Percentiles rank a stretch among this genome's conserved stretches.
Evolutionary conservation across 345 rosid species (phyloP).

Genomic region (Microcos paniculata): DNA sequence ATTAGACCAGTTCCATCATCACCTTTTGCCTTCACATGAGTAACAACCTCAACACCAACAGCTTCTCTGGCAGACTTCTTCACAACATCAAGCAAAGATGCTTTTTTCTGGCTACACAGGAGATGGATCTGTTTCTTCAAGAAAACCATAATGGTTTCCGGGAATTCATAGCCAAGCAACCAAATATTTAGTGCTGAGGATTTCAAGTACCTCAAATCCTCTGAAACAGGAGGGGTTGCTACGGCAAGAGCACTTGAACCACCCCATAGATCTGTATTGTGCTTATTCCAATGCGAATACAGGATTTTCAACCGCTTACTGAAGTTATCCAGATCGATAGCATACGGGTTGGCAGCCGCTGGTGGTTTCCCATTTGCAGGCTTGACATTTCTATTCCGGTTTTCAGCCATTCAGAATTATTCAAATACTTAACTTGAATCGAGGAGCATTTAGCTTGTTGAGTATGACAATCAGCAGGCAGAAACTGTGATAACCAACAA

Average conservation of each 20-base stretch:
- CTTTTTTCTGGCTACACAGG: slow-evolving; percentile 46
- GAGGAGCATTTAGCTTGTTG: slow-evolving; percentile 1
- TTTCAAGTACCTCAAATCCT: slow-evolving; percentile 46
- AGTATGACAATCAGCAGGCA: slow-evolving; percentile 15
- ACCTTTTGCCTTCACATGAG: slow-evolving; percentile 41
- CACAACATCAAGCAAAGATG: slow-evolving; percentile 43
- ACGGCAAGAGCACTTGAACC: slow-evolving; percentile 32
- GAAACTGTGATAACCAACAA: slow-evolving; percentile 12
- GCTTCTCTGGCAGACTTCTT: slow-evolving; percentile 39
- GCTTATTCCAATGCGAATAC: slow-evolving; percentile 45
- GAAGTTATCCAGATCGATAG: slow-evolving; percentile 40
- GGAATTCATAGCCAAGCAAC: slow-evolving; percentile 53
- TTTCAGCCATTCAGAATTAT: slow-evolving; percentile 35
- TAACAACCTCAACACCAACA: slow-evolving; percentile 38
- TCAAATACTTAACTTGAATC: slow-evolving; percentile 1
- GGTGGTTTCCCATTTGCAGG: slow-evolving; percentile 21
- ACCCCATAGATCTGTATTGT: slow-evolving; percentile 33
- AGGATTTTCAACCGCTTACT: slow-evolving; percentile 32
- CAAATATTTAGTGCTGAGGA: slow-evolving; percentile 52
- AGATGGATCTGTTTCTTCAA: slow-evolving; percentile 47
- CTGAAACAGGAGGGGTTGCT: slow-evolving; percentile 46
- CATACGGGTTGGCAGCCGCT: slow-evolving; percentile 23
- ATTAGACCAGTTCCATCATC: slow-evolving; percentile 43
- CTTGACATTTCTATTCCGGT: slow-evolving; percentile 28
- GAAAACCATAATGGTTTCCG: slow-evolving; percentile 56